Evolutionary conservation across 257 asterid genomes (phyloP).

Genomic region (Linaria vulgaris): DNA sequence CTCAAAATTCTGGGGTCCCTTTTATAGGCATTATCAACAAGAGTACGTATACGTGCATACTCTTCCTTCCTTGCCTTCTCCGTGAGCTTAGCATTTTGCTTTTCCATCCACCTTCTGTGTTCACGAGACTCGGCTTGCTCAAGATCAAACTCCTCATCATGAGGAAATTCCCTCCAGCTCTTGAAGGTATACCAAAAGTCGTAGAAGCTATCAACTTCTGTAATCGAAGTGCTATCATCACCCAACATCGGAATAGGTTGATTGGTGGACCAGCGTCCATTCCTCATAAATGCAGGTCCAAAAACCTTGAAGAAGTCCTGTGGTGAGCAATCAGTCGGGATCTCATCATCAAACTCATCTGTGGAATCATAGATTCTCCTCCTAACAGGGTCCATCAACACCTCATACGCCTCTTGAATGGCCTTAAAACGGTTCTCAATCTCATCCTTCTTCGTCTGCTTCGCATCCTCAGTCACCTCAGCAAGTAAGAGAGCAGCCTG

Average conservation of each 20-base stretch:
- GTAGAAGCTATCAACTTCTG: constrained; percentile 81
- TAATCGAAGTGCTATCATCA: constrained; percentile 57
- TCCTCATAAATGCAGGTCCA: constrained; percentile 95
- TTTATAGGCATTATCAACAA: constrained; percentile 90
- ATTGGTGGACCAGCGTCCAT: constrained; percentile 92
- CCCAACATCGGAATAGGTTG: constrained; percentile 75
- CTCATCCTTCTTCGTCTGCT: constrained; percentile 87
- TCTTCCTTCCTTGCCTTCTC: constrained; percentile 98
- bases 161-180: constrained; percentile 99
- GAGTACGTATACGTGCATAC: constrained; percentile 64
- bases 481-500: constrained; percentile 81
- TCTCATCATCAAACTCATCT: constrained; percentile 96
- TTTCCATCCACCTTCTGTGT: constrained; percentile 96
- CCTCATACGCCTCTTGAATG: constrained; percentile 91
- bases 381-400: constrained; percentile 80
- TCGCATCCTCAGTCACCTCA: constrained; percentile 84
- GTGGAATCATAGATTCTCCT: constrained; percentile 95
- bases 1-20: constrained; percentile 82
- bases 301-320: constrained; percentile 91
- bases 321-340: constrained; percentile 78
- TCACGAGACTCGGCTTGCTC: constrained; percentile 98
- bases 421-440: constrained; percentile 88
- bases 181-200: constrained; percentile 87
- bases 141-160: constrained; percentile 87
- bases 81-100: constrained; percentile 87